Evolutionary conservation across 2,329 filamentous ascomycete species (phyloP).

Genomic region (Fusarium sulawesiense): DNA sequence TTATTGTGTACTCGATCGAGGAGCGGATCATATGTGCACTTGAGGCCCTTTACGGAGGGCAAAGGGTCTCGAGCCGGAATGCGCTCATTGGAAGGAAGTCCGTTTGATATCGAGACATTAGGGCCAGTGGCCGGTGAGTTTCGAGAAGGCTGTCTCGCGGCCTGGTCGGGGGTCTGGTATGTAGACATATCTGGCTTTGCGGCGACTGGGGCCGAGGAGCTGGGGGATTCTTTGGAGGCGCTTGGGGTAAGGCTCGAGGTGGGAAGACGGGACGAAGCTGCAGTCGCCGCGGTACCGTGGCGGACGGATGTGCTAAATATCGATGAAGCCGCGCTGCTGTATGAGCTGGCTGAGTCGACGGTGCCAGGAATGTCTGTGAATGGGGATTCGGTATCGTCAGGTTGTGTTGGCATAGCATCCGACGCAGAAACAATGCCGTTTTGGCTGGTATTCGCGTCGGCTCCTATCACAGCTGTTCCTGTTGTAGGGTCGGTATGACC

Average conservation of each 20-base stretch:
- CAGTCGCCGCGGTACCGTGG: slow-evolving; percentile 52
- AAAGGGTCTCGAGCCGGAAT: slow-evolving; percentile 67
- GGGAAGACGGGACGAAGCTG: slow-evolving; percentile 56
- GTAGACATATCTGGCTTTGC: slow-evolving; percentile 67
- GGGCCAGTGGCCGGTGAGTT: slow-evolving; percentile 46
- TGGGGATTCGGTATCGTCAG: slow-evolving; percentile 69
- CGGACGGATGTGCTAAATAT: slow-evolving; percentile 69
- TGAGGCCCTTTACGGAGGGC: slow-evolving; percentile 65
- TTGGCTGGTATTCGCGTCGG: slow-evolving; percentile 42
- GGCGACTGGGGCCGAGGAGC: slow-evolving; percentile 59
- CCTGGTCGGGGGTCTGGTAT: slow-evolving; percentile 58
- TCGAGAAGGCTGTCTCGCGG: slow-evolving; percentile 44
- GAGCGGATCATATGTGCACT: slow-evolving; percentile 71
- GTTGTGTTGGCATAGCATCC: slow-evolving; percentile 46
- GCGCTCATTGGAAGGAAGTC: slow-evolving; percentile 53
- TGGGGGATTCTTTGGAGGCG: slow-evolving; percentile 64
- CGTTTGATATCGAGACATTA: slow-evolving; percentile 52
- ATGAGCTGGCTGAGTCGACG: slow-evolving; percentile 77
- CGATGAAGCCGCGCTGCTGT: slow-evolving; percentile 76
- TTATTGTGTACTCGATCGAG: slow-evolving; percentile 63
- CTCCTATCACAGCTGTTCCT: slow-evolving; percentile 41
- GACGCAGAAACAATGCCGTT: slow-evolving; percentile 36
- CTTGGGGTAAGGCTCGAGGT: slow-evolving; percentile 63
- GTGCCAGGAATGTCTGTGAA: slow-evolving; percentile 76
- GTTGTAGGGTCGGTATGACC: slow-evolving; percentile 40